Conservation (phyloP, 2,329 filamentous ascomycete species). For the Trichoderma sp. region DNA sequence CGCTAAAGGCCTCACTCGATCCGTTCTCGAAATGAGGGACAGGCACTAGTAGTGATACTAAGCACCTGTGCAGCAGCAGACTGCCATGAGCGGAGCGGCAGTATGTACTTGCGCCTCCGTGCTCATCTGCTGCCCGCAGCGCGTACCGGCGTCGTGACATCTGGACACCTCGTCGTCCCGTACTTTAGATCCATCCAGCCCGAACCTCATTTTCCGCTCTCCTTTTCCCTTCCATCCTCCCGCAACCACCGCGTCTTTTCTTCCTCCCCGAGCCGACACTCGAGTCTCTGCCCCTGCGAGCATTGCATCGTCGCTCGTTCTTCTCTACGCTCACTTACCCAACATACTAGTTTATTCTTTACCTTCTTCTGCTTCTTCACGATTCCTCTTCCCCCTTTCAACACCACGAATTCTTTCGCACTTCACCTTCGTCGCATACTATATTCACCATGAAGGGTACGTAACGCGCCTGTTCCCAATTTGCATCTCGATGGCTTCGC, state of each 20-base stretch:
- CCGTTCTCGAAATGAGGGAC: background rate
- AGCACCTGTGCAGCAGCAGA: too few relatives aligned
- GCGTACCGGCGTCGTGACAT: slow-evolving; percentile 20
- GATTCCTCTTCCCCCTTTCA: background rate
- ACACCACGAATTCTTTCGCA: background rate
- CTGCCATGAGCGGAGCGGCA: slow-evolving; percentile 7
- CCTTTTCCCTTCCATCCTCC: slow-evolving; percentile 15
- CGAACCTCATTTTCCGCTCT: slow-evolving; percentile 14
- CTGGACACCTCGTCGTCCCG: slow-evolving; percentile 10
- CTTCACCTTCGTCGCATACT: slow-evolving; percentile 30
- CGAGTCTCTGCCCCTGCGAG: slow-evolving; percentile 21
- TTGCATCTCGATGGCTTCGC: too few relatives aligned
- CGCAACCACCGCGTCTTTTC: slow-evolving; percentile 17
- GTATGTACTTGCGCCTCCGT: slow-evolving; percentile 16
- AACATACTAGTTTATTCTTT: slow-evolving; percentile 13
- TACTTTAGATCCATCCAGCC: slow-evolving; percentile 8
- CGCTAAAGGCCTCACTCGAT: slow-evolving; percentile 10
- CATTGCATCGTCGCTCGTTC: slow-evolving; percentile 29
- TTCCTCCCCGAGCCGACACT: slow-evolving; percentile 12
- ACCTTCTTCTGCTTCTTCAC: slow-evolving; percentile 1
- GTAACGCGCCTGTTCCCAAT: slow-evolving; percentile 5
- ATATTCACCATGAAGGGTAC: slow-evolving; percentile 44
- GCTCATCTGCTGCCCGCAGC: background rate
- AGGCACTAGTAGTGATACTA: too few relatives aligned
- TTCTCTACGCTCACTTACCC: slow-evolving; percentile 29